Evolutionary conservation across 2,329 filamentous ascomycete species (phyloP), one percentile per base, ranked within the genome.

Genomic region (Fusarium devonianum): DNA sequence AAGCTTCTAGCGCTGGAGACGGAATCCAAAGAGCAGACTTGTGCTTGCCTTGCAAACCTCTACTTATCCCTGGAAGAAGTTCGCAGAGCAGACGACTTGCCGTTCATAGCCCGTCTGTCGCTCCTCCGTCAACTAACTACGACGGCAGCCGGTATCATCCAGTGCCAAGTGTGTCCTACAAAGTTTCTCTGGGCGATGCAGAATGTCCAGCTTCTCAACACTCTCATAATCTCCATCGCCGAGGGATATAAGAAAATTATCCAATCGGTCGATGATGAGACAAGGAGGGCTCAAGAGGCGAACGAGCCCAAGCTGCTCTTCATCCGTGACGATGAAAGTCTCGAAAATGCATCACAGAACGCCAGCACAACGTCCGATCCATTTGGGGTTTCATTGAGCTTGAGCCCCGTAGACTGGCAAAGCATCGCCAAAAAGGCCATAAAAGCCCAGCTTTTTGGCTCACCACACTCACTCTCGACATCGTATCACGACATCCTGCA

Each of bases 131-230:
- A 58, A 10, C 42, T 64, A 7, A 64, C 53, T 1, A 21, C 28
- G 1, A 58, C 50, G 2, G 53, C 63, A 11, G 34, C 42, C 2
- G 13, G 42, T 1, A 44, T 66, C 3, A 56, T 65, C 8, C 49
- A 61, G 11, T 65, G 63, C 5, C 36, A 41, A 14, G 49, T 64
- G 1, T 65, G 63, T 14, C 63, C 63, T 1, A 63, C 56, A 0
- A 45, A 60, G 17, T 66, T 65, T 6, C 41, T 64, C 7, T 65
- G 63, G 63, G 63, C 63, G 1, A 65, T 65, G 63, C 63, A 65
- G 23, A 65, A 65, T 10, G 56, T 61, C 2, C 63, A 65, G 29
- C 40, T 65, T 0, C 50, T 66, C 2, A 65, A 63, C 9, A 66
- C 63, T 0, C 46, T 65, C 1, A 55, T 65, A 1, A 35, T 61